Percentiles rank a stretch among this genome's conserved stretches.
phyloP scores from a whole-genome alignment of 306 rosid species.

The Vigna reflexopilosa region DNA sequence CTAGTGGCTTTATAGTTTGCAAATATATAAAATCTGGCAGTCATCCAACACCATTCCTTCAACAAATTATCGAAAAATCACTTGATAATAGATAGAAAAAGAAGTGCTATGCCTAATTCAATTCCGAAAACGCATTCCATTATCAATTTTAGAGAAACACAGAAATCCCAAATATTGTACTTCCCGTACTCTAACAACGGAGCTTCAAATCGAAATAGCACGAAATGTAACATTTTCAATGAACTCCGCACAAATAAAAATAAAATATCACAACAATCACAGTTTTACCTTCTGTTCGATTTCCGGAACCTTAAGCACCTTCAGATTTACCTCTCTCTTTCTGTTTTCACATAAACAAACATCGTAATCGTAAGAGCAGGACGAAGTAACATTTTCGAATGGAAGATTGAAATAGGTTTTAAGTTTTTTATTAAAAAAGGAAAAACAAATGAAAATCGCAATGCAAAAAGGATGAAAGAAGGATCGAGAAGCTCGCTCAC shows the following conservation, averaged over 20 bases:
- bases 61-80: constrained; percentile 1
- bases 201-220: constrained; percentile 34
- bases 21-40: background rate
- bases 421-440: background rate
- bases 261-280: background rate
- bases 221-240: background rate
- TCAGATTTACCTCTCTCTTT: constrained; percentile 99
- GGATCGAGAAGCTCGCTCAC: constrained; percentile 61
- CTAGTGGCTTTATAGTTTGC: constrained; percentile 12
- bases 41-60: constrained; percentile 14
- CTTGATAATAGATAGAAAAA: background rate
- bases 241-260: constrained; percentile 20
- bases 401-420: background rate
- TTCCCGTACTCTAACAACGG: constrained; percentile 6
- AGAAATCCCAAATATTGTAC: constrained; percentile 31
- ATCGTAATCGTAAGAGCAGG: constrained; percentile 2
- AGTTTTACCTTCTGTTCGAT: constrained; percentile 93
- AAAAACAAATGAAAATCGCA: constrained; percentile 15
- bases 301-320: constrained; percentile 98
- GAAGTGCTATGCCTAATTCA: constrained; percentile 9
- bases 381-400: constrained; percentile 15
- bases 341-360: constrained; percentile 55
- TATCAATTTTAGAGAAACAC: constrained; percentile 12
- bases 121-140: constrained; percentile 1
- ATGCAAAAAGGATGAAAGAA: constrained; percentile 5